Percentiles rank a stretch among this genome's conserved stretches.
phyloP scores from a whole-genome alignment of 371 early-diverging fungal species.

The Syncephalastrum contaminatum region DNA sequence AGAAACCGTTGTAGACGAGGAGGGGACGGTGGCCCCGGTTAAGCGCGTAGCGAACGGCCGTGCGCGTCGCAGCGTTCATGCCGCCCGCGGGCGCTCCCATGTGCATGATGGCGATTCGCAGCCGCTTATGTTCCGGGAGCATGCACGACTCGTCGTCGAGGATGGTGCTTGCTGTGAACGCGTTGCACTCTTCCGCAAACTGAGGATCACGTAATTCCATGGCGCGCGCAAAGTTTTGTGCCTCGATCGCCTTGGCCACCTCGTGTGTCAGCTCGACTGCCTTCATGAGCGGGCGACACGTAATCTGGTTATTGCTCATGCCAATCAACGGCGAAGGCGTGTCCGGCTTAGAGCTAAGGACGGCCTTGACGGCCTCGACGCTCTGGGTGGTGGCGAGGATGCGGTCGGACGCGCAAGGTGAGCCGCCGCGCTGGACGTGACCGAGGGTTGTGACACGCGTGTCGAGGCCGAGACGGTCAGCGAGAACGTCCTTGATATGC shows the following conservation, averaged over 20 bases:
- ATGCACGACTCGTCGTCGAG: conserved; percentile 23
- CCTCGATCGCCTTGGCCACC: conserved; percentile 75
- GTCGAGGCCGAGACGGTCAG: conserved; percentile 79
- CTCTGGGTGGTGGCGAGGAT: conserved; percentile 86
- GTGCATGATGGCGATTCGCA: conserved; percentile 92
- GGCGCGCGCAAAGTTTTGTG: conserved; percentile 80
- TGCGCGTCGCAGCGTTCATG: conserved; percentile 42
- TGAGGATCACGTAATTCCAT: conserved; percentile 86
- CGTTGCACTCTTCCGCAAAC: conserved; percentile 55
- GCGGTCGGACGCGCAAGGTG: conserved; percentile 91
- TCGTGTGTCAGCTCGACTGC: conserved; percentile 73
- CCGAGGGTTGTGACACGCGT: conserved; percentile 95
- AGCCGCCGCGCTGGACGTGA: conserved; percentile 98
- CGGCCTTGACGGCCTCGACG: conserved; percentile 92
- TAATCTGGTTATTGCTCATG: conserved; percentile 80
- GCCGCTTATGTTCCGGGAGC: conserved; percentile 31
- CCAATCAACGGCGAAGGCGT: conserved; percentile 90
- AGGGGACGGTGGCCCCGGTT: conserved; percentile 80
- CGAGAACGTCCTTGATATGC: conserved; percentile 77
- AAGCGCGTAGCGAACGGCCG: conserved; percentile 80
- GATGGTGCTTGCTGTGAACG: conserved; percentile 31
- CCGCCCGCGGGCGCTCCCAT: conserved; percentile 90
- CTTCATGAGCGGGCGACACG: conserved; percentile 78
- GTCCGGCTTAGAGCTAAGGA: conserved; percentile 72
- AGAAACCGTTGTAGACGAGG: conserved; percentile 91